Conservation (phyloP, 2,329 filamentous ascomycete species). For the Aspergillus hortae region DNA sequence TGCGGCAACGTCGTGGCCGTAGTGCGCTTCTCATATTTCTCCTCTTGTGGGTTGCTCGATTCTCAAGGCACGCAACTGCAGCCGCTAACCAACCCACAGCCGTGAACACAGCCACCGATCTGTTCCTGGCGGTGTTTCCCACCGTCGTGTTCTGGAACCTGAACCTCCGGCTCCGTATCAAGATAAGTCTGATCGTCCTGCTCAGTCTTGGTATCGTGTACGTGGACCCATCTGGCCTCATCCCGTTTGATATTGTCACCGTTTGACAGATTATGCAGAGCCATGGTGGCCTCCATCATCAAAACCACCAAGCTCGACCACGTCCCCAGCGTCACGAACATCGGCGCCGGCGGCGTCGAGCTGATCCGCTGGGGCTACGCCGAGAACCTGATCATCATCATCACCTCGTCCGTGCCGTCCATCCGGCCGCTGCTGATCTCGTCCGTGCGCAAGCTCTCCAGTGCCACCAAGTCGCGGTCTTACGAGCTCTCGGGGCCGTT, state of each 20-base stretch:
- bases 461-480: slow-evolving; percentile 19
- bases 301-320: slow-evolving; percentile 26
- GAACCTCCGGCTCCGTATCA: slow-evolving; percentile 26
- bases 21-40: slow-evolving; percentile 28
- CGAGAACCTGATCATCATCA: slow-evolving; percentile 28
- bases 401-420: slow-evolving; percentile 29
- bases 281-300: slow-evolving; percentile 30
- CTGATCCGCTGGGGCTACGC: slow-evolving; percentile 29
- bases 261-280: slow-evolving; percentile 11
- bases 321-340: slow-evolving; percentile 25
- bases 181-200: slow-evolving; percentile 24
- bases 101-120: slow-evolving; percentile 26
- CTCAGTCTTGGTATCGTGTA: slow-evolving; percentile 28
- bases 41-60: slow-evolving; percentile 17
- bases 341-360: slow-evolving; percentile 21
- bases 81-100: slow-evolving; percentile 5
- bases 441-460: slow-evolving; percentile 29
- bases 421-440: slow-evolving; percentile 29
- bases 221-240: neutral
- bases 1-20: slow-evolving; percentile 20
- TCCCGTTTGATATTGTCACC: neutral
- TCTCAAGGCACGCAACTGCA: no score
- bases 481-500: slow-evolving; percentile 27
- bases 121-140: slow-evolving; percentile 29
- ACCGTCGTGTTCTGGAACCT: slow-evolving; percentile 29